These are phyloP conservation scores for Calonectria leucothoes DNA, from an alignment of 2,329 filamentous ascomycete species.

Conservation along the genomic window DNA sequence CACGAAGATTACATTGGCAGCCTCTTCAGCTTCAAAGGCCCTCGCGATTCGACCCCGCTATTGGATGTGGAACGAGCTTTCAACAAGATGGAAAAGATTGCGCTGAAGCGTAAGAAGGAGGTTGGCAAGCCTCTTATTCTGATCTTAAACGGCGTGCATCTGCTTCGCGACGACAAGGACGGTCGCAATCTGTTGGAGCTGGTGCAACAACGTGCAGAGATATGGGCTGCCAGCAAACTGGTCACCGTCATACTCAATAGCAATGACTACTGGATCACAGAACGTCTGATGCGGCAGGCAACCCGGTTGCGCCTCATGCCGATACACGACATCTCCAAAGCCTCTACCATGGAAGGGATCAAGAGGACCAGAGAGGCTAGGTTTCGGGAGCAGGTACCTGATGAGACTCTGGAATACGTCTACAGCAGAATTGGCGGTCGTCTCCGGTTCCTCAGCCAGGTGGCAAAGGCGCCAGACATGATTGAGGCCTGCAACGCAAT, in stretches of 20 bases:
- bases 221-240: constrained; percentile 78
- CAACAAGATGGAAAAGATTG: constrained; percentile 80
- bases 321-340: constrained; percentile 62
- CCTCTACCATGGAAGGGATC: constrained; percentile 59
- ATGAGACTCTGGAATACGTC: constrained; percentile 58
- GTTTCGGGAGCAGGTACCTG: constrained; percentile 54
- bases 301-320: constrained; percentile 67
- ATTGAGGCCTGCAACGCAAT: constrained; percentile 64
- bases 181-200: constrained; percentile 76
- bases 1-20: constrained; percentile 76
- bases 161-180: constrained; percentile 74
- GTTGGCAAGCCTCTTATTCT: constrained; percentile 68
- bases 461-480: constrained; percentile 65
- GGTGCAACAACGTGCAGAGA: constrained; percentile 77
- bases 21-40: constrained; percentile 77
- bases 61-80: constrained; percentile 79
- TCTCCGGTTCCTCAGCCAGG: constrained; percentile 63
- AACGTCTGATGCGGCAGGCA: constrained; percentile 65
- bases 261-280: constrained; percentile 70
- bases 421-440: constrained; percentile 66
- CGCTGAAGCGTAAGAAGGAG: constrained; percentile 63
- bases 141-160: constrained; percentile 75
- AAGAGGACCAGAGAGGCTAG: constrained; percentile 60
- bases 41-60: constrained; percentile 75
- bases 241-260: constrained; percentile 70